A percentile compares a stretch with the other conserved stretches of the same genome.
These are phyloP conservation scores for Aspergillus fijiensis DNA, from an alignment of 2,329 filamentous ascomycete genomes.

Conservation along the genomic window DNA sequence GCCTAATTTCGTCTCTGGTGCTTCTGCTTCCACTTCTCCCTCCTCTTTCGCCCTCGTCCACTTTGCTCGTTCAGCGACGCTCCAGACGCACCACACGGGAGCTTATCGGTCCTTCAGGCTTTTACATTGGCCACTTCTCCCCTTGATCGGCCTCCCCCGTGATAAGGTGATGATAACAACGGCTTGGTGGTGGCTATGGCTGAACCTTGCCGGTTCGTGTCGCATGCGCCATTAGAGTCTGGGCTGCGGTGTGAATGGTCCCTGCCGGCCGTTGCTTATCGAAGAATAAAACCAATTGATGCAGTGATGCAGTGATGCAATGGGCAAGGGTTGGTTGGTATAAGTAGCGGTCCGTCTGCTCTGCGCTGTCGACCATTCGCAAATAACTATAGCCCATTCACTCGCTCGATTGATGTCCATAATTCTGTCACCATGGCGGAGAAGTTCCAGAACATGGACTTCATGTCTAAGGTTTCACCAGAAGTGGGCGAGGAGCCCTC, in stretches of 20 bases:
- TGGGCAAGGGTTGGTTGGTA: too few relatives aligned
- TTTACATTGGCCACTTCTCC: not conserved
- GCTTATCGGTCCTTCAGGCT: not conserved
- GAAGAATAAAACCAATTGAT: too few relatives aligned
- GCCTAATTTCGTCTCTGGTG: too few relatives aligned
- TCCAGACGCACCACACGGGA: not conserved
- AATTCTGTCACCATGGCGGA: not conserved
- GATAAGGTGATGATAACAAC: not conserved
- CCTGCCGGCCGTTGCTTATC: too few relatives aligned
- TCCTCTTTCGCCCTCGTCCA: too few relatives aligned
- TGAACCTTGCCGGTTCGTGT: not conserved
- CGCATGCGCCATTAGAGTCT: too few relatives aligned
- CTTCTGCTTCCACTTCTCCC: too few relatives aligned
- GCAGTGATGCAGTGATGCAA: too few relatives aligned
- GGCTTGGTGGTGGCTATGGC: too few relatives aligned
- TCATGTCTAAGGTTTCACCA: not conserved
- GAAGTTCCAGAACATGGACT: not conserved
- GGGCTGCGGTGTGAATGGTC: too few relatives aligned
- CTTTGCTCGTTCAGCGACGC: not conserved
- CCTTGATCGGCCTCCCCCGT: not conserved
- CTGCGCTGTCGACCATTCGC: too few relatives aligned
- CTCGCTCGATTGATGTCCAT: not conserved
- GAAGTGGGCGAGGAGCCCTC: conserved; percentile 3
- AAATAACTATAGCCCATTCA: not conserved
- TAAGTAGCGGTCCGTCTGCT: too few relatives aligned